phyloP scores from a whole-genome alignment of 331 rosid genomes.

The Stylosanthes scabra region DNA sequence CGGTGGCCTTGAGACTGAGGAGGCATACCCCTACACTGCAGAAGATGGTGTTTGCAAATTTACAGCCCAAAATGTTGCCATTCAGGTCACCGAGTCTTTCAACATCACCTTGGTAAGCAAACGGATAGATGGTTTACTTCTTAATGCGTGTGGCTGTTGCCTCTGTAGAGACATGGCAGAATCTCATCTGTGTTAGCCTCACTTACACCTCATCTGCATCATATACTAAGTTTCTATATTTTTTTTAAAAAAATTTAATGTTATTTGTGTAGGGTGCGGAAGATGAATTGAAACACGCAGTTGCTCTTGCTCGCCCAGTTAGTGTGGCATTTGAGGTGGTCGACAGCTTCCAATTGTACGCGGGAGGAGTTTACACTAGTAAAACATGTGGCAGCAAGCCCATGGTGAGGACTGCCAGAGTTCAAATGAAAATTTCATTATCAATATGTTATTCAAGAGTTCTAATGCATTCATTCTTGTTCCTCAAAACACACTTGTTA shows the following conservation, averaged over 20 bases:
- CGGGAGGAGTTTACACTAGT: conserved; percentile 81
- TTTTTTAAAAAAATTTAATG: conserved; percentile 29
- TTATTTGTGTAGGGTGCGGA: conserved; percentile 74
- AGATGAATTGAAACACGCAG: conserved; percentile 87
- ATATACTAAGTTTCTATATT: conserved; percentile 17
- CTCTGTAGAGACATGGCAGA: conserved; percentile 26
- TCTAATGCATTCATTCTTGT: conserved; percentile 10
- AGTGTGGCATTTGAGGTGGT: conserved; percentile 89
- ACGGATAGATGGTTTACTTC: conserved; percentile 24
- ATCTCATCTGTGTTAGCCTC: conserved; percentile 17
- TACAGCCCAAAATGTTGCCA: conserved; percentile 65
- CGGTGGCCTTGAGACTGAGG: conserved; percentile 92
- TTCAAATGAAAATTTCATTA: not conserved
- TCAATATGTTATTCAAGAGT: conserved; percentile 13
- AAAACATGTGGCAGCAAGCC: conserved; percentile 70
- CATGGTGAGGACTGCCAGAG: conserved; percentile 55
- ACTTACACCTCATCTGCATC: conserved; percentile 1
- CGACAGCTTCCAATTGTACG: conserved; percentile 58
- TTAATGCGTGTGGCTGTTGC: conserved; percentile 15
- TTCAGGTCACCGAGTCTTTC: conserved; percentile 68
- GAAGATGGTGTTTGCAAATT: conserved; percentile 64
- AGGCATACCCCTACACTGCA: conserved; percentile 83
- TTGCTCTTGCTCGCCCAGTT: conserved; percentile 87
- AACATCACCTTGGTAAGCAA: conserved; percentile 82
- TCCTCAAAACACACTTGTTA: not conserved